Conservation (phyloP, 2,329 filamentous ascomycete species). For the Penicillium glabrum region DNA sequence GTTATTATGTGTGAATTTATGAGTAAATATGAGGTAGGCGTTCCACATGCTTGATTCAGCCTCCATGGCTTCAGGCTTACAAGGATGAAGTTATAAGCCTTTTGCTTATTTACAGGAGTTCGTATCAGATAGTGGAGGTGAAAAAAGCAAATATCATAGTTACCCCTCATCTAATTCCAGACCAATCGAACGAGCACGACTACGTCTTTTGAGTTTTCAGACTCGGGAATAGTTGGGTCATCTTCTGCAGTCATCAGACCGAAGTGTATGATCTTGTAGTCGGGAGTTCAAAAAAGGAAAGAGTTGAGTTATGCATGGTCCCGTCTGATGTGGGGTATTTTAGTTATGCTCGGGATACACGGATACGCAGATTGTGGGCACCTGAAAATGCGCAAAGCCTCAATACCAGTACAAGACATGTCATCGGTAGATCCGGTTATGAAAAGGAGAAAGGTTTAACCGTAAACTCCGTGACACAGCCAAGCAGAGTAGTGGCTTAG, state of each 20-base stretch:
- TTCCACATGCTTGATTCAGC: too few relatives aligned
- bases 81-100: too few relatives aligned
- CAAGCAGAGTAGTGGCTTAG: constrained; percentile 5
- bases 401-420: neutral
- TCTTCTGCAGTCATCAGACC: neutral
- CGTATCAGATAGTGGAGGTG: too few relatives aligned
- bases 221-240: neutral
- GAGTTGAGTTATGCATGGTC: neutral
- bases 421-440: neutral
- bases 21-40: too few relatives aligned
- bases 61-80: too few relatives aligned
- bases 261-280: neutral
- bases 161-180: too few relatives aligned
- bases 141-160: too few relatives aligned
- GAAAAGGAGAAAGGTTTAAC: neutral
- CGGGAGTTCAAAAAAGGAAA: neutral
- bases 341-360: neutral
- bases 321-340: neutral
- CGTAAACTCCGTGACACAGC: neutral
- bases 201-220: too few relatives aligned
- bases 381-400: neutral
- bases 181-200: neutral
- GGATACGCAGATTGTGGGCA: neutral
- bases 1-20: too few relatives aligned
- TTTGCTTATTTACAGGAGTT: too few relatives aligned